Base-by-base conservation (phyloP, 2,329 filamentous ascomycete species). In the Sporothrix phasma region DNA sequence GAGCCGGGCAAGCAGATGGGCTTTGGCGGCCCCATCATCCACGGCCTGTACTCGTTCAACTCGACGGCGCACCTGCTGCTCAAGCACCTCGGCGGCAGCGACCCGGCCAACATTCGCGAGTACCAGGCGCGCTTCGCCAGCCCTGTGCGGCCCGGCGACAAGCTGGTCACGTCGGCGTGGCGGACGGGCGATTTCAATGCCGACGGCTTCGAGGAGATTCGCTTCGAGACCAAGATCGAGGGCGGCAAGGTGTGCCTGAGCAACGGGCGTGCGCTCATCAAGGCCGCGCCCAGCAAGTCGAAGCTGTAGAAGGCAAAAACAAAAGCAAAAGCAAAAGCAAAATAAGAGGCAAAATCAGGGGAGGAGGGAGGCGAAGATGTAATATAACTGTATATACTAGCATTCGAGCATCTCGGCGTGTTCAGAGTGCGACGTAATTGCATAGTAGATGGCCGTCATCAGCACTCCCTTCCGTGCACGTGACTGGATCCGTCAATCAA, bases 21-120 rank as follows among this genome's bases (percentile, higher is more conserved):
- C 66, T 96, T 96, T 70, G 90, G 90, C 31, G 92, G 92, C 39
- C 80, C 85, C 69, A 96, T 96, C 75, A 89, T 96, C 74, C 92
- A 96, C 77, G 92, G 92, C 22, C 80, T 96, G 53, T 96, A 87
- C 78, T 90, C 86, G 70, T 96, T 89, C 87, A 96, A 96, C 78
- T 84, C 84, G 64, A 84, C 89, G 1, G 84, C 84, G 17, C 90
- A 93, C 72, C 86, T 83, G 31, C 78, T 96, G 65, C 78, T 96
- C 63, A 83, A 88, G 74, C 77, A 82, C 45, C 79, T 96, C 22
- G 91, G 90, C 53, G 88, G 82, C 54, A 88, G 88, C 74, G 84
- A 96, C 72, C 89, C 92, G 1, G 83, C 83, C 68, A 95, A 93
- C 71, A 80, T 97, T 69, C 89, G 85, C 76, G 90, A 94, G 76